phyloP scores from a whole-genome alignment of 305 asterid species.

The Solanum hybrid region DNA sequence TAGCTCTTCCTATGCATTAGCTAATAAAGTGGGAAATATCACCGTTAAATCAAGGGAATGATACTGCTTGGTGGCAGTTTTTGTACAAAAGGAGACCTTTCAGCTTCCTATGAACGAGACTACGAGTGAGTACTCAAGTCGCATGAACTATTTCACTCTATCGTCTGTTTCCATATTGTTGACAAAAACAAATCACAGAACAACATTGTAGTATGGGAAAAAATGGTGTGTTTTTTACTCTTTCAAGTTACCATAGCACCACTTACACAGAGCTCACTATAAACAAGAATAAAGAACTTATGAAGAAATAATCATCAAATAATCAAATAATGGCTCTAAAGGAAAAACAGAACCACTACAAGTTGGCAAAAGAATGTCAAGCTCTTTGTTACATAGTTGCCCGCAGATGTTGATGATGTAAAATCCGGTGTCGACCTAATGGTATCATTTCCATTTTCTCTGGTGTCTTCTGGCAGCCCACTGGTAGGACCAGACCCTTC shows the following conservation, averaged over 20 bases:
- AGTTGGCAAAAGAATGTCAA: slow-evolving; percentile 22
- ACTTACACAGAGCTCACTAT: background rate
- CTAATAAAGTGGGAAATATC: background rate
- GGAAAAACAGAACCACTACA: slow-evolving; percentile 25
- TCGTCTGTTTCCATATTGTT: background rate
- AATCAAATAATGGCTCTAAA: slow-evolving; percentile 28
- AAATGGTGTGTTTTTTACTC: background rate
- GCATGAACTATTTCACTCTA: background rate
- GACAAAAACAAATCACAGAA: background rate
- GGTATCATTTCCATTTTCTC: background rate
- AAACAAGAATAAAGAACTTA: slow-evolving; percentile 5
- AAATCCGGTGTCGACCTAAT: slow-evolving; percentile 12
- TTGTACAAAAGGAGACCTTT: background rate
- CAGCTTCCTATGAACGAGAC: background rate
- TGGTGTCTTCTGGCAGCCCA: background rate
- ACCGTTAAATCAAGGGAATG: background rate
- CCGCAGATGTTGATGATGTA: slow-evolving; percentile 22
- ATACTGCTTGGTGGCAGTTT: background rate
- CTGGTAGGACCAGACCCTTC: slow-evolving; percentile 49
- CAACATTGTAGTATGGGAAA: background rate
- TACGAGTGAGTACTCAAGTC: background rate
- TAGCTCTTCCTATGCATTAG: background rate
- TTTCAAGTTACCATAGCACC: background rate
- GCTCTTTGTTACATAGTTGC: slow-evolving; percentile 26
- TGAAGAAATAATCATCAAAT: slow-evolving; percentile 18